These are phyloP conservation scores for Ustilago nuda DNA, from an alignment of 1,284 basidiomycete species.

Conservation along the genomic window DNA sequence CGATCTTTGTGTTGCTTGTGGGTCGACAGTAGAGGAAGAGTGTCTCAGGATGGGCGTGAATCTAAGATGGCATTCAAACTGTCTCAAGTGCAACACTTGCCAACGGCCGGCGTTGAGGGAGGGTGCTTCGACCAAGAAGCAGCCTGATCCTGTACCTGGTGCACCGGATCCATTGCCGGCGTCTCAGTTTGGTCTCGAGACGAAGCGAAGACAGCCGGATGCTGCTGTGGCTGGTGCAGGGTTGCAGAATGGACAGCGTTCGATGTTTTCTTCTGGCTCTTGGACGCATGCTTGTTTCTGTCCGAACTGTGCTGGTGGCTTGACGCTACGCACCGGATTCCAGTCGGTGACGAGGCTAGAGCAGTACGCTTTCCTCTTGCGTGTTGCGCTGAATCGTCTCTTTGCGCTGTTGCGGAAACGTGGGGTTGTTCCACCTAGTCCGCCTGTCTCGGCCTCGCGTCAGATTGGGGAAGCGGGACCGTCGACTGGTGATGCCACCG, in stretches of 20 bases:
- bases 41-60: slow-evolving; percentile 92
- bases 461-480: slow-evolving; percentile 16
- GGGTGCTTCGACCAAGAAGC: slow-evolving; percentile 34
- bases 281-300: slow-evolving; percentile 73
- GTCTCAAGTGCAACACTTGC: slow-evolving; percentile 84
- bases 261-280: slow-evolving; percentile 10
- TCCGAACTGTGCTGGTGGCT: slow-evolving; percentile 75
- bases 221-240: slow-evolving; percentile 14
- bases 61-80: slow-evolving; percentile 94
- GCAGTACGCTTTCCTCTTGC: slow-evolving; percentile 96
- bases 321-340: slow-evolving; percentile 75
- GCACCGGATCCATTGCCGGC: slow-evolving; percentile 47
- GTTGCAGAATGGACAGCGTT: slow-evolving; percentile 18
- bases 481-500: neutral
- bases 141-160: slow-evolving; percentile 37
- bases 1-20: slow-evolving; percentile 92
- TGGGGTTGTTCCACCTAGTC: slow-evolving; percentile 84
- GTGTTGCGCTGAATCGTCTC: slow-evolving; percentile 91
- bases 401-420: slow-evolving; percentile 91
- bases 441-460: slow-evolving; percentile 64
- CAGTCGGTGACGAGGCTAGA: slow-evolving; percentile 92
- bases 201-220: slow-evolving; percentile 31
- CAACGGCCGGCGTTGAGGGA: slow-evolving; percentile 66
- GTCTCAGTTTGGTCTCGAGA: slow-evolving; percentile 60
- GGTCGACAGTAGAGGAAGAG: slow-evolving; percentile 93